Evolutionary conservation across 371 early-diverging fungal species (phyloP), one percentile per base, ranked within the genome.

Genomic region (Apophysomyces sp.): DNA sequence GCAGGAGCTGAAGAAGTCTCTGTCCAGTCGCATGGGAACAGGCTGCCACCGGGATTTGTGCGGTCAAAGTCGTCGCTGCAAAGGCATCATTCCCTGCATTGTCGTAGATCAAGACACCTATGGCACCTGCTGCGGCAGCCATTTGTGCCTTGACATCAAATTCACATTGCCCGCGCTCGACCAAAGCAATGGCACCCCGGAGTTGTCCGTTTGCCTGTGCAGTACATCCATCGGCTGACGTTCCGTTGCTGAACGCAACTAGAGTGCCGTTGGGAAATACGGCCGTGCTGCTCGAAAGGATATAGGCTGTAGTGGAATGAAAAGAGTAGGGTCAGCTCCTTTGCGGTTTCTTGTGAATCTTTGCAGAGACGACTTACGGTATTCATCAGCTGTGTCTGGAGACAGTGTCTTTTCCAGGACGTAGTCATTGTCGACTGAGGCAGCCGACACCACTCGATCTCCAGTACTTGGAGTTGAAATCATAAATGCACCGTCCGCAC

Each of bases 91-190:
- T 64, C 0, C 44, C 57, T 3, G 52, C 53, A 26, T 57, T 60
- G 66, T 67, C 71, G 53, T 81, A 79, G 29, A 89, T 60, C 15
- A 91, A 34, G 12, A 88, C 71, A 15, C 74, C 91, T 30, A 76
- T 64, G 13, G 76, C 88, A 8, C 86, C 88, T 13, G 58, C 60
- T 24, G 66, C 59, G 1, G 63, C 70, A 0, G 69, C 79, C 15
- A 57, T 57, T 3, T 28, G 37, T 6, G 86, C 84, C 61, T 89
- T 89, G 29, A 74, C 76, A n/a, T 77, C 78, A 65, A 88, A 89
- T 2, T 74, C 69, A 62, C 89, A 89, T 39, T 59, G 60, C 0
- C 89, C 89, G 41, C 89, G 81, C 57, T 79, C 71, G n/a, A 89
- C 63, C 12, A 89, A 73, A 9, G 70, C 69, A 34, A 86, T 74